Base-by-base conservation (phyloP, 2,329 filamentous ascomycete genomes). In the Decorospora gaudefroyi region DNA sequence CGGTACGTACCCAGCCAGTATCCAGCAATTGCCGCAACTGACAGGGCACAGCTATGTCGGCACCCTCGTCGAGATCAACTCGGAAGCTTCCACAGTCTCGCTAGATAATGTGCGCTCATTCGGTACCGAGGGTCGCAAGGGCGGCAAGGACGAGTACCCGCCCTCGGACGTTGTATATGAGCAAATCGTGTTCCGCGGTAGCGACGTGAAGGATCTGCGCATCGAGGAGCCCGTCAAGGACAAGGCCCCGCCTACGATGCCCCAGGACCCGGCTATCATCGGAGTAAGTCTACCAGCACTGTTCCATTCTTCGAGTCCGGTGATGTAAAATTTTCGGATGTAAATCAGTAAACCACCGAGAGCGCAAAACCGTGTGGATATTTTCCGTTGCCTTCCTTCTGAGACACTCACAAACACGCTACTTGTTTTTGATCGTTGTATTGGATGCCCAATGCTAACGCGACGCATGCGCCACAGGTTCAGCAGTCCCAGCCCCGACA, bases 331-430 rank as follows among this genome's bases (percentile, higher is more conserved):
- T 88, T 86, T 68, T 81, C 90, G 91, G 91, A 96, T 96, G 89
- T 93, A 89, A 95, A 95, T 80, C 79, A 78, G 82, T 82, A 64
- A 61, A 80, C 84, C 86, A 86, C 87, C 87, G 87, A 86, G 86
- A 87, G 90, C 90, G 90, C 90, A 95, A 90, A 86, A 78, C 81
- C 81, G 78, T 96, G 91, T 95, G 85, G 91, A 96, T 76, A 83
- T 86, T 86, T 63, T 96, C 91, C 90, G 91, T 96, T 96, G 91
- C 90, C 91, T 96, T 96, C 91, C 91, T 96, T 96, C 90, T 96
- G 90, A 96, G 84, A 55, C 61, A 46, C 17, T 19, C 51, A 41
- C 22, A 40, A 30, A 37, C 33, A 43, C 22, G 15, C 44, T 42
- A 12, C 35, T 46, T 33, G 35, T 53, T 33, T 61, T 59, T 42